Evolutionary conservation across 2,329 filamentous ascomycete species (phyloP), one percentile per base, ranked within the genome.

Genomic region (Cladosporium sp.): DNA sequence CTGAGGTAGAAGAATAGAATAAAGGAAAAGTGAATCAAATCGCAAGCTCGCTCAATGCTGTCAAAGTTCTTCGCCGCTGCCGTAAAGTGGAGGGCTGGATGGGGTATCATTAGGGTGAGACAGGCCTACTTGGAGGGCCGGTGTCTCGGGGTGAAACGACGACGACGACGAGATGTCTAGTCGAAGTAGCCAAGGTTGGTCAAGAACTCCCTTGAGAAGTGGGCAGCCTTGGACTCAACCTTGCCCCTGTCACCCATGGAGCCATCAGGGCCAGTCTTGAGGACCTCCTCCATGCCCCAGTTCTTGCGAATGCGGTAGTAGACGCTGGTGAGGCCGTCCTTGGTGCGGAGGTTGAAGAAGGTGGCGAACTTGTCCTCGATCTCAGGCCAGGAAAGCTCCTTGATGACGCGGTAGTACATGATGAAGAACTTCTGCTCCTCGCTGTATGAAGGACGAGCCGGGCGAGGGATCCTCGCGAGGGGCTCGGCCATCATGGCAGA

Each of bases 351-450:
- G 49, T 44, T 52, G 43, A 46, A 48, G 40, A 44, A 46, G 9
- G 51, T 46, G n/a, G 37, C 49, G 37, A 55, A 56, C 19, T 51
- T 44, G 19, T 52, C 45, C 33, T 58, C 61, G 43, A 66, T 65
- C 48, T 61, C 61, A 6, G 61, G 59, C 63, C 63, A 66, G 52
- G 57, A 64, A 62, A 49, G 56, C 53, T 51, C 60, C 57, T 53
- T 65, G 28, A 59, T 52, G 34, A 63, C 54, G 18, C 60, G 58
- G 9, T 56, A 49, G 45, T 58, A 62, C 58, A 63, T 64, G 58
- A 65, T 60, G 51, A 62, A 67, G 60, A 68, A 68, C 48, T 65
- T 64, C 54, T 66, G 63, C 54, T 67, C 65, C 33, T 67, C 65
- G 46, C 59, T 66, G 58, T 68, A 68, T 7, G 62, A 59, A 1